phyloP scores from a whole-genome alignment of 257 asterid species.

The Fraxinus cuspidata region DNA sequence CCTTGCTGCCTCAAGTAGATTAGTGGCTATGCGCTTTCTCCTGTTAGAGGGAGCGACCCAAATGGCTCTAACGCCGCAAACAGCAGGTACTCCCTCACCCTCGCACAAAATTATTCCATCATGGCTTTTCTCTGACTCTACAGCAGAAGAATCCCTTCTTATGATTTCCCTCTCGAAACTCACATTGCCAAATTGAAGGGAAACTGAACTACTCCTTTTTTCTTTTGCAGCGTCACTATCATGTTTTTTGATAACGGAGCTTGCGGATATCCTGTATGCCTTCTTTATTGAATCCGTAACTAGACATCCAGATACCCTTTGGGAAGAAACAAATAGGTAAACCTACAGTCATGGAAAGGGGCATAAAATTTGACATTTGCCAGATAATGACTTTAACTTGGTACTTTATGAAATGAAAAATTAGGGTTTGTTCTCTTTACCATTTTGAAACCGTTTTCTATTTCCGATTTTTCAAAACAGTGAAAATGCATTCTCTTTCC shows the following conservation, averaged over 20 bases:
- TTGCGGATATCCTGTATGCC: constrained; percentile 56
- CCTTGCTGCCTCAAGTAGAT: constrained; percentile 79
- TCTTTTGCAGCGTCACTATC: constrained; percentile 32
- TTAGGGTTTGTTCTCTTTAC: constrained; percentile 1
- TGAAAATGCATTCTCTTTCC: no score
- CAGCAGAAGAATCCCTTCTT: constrained; percentile 35
- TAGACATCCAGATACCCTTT: constrained; percentile 69
- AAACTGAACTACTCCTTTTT: constrained; percentile 33
- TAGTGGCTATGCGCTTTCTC: constrained; percentile 71
- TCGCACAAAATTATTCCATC: constrained; percentile 56
- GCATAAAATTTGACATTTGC: constrained; percentile 8
- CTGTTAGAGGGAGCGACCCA: constrained; percentile 82
- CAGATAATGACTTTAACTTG: background rate
- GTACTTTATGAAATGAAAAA: background rate
- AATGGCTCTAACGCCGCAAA: constrained; percentile 85
- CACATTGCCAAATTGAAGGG: constrained; percentile 72
- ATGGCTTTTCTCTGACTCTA: constrained; percentile 29
- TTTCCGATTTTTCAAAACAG: no score
- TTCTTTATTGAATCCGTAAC: constrained; percentile 62
- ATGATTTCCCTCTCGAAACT: constrained; percentile 64
- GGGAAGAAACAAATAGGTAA: constrained; percentile 63
- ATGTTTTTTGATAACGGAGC: constrained; percentile 11
- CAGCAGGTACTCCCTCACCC: constrained; percentile 59
- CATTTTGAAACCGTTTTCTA: no score
- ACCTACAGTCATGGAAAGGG: constrained; percentile 48